These are phyloP conservation scores for Tetrastigma voinierianum DNA, from an alignment of 164 flowering plant species.

Conservation along the genomic window DNA sequence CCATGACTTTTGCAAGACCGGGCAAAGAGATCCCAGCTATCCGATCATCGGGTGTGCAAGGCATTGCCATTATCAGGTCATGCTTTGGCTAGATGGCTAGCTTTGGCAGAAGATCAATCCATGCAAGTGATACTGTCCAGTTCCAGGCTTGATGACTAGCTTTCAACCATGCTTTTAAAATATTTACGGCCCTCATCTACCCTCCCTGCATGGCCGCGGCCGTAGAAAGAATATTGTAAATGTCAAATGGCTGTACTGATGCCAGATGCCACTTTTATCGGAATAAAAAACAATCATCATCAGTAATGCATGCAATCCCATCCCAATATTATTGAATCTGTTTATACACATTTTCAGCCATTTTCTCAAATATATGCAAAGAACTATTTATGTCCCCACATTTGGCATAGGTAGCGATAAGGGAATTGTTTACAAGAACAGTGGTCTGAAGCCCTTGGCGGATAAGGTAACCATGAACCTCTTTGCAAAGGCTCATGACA, in stretches of 20 bases:
- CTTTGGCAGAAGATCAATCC: slow-evolving; percentile 53
- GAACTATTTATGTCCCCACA: slow-evolving; percentile 44
- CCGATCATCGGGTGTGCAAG: slow-evolving; percentile 34
- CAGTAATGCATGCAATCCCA: slow-evolving; percentile 35
- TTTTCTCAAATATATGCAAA: slow-evolving; percentile 33
- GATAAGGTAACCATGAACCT: slow-evolving; percentile 34
- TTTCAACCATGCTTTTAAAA: slow-evolving; percentile 36
- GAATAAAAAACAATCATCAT: slow-evolving; percentile 28
- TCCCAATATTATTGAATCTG: slow-evolving; percentile 51
- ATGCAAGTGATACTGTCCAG: slow-evolving; percentile 50
- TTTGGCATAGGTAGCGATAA: slow-evolving; percentile 62
- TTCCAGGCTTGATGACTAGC: slow-evolving; percentile 33
- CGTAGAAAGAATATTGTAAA: slow-evolving; percentile 40
- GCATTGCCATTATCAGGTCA: slow-evolving; percentile 42
- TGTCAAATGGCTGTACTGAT: slow-evolving; percentile 32
- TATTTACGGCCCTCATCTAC: slow-evolving; percentile 37
- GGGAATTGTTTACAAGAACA: slow-evolving; percentile 45
- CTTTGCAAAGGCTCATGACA: slow-evolving; percentile 28
- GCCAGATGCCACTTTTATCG: slow-evolving; percentile 21
- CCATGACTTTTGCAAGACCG: slow-evolving; percentile 44
- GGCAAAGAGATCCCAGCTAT: slow-evolving; percentile 60
- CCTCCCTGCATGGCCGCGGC: slow-evolving; percentile 49
- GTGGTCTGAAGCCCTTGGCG: slow-evolving; percentile 25
- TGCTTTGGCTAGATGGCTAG: slow-evolving; percentile 37
- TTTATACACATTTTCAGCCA: slow-evolving; percentile 47